Conservation (phyloP, 441 rosid genomes). For the Oxalis stricta region DNA sequence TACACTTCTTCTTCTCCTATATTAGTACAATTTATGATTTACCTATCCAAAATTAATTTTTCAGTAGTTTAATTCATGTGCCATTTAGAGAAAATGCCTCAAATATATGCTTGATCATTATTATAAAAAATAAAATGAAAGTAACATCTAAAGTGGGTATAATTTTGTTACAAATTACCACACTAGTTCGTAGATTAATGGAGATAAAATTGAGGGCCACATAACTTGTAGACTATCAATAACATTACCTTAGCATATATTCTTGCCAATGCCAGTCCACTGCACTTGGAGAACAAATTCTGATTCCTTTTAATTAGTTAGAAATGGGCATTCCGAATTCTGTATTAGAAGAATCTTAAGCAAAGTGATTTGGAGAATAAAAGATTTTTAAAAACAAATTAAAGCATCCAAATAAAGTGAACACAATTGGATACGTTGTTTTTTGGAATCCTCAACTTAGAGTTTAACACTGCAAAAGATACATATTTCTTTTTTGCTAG, state of each 20-base stretch:
- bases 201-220: not conserved
- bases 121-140: too few species aligned
- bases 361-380: conserved; percentile 19
- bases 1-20: too few species aligned
- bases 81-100: too few species aligned
- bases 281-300: conserved; percentile 21
- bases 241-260: conserved; percentile 16
- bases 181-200: not conserved
- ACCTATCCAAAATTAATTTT: too few species aligned
- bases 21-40: too few species aligned
- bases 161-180: not conserved
- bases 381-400: conserved; percentile 10
- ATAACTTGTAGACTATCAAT: conserved; percentile 4
- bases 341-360: conserved; percentile 8
- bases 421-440: too few species aligned
- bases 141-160: not conserved
- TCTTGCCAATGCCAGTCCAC: conserved; percentile 10
- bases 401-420: too few species aligned
- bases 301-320: conserved; percentile 7
- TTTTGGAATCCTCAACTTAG: too few species aligned
- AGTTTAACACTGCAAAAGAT: too few species aligned
- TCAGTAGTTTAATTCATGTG: not conserved
- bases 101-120: too few species aligned
- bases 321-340: conserved; percentile 20
- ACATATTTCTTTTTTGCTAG: too few species aligned